These are phyloP conservation scores for Blastocystis sp. DNA, from an alignment of 352 stramenopile species.

Conservation along the genomic window DNA sequence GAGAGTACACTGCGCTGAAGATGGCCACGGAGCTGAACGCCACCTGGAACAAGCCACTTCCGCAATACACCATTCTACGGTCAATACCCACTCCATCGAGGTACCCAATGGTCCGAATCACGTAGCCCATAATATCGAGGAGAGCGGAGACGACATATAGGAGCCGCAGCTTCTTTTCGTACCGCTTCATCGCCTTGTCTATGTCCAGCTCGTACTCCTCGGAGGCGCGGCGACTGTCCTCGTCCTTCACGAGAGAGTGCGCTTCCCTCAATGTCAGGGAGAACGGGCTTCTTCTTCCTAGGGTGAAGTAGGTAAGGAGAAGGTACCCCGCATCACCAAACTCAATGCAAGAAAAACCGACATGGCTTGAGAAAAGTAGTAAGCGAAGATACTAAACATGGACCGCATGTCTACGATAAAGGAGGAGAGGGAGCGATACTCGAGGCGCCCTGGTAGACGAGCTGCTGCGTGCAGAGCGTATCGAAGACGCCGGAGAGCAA, in stretches of 20 bases:
- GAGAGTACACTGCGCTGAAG: constrained; percentile 31
- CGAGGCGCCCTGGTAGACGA: constrained; percentile 27
- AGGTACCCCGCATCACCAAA: neutral
- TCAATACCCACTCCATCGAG: neutral
- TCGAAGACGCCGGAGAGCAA: constrained; percentile 25
- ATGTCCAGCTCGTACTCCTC: neutral
- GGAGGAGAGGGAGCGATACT: neutral
- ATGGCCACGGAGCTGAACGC: constrained; percentile 53
- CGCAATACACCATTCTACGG: constrained; percentile 37
- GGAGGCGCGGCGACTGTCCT: neutral
- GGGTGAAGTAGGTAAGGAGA: neutral
- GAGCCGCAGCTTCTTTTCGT: neutral
- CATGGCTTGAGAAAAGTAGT: constrained; percentile 27
- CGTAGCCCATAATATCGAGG: constrained; percentile 17
- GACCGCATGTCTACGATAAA: constrained; percentile 45
- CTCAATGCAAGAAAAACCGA: constrained; percentile 17
- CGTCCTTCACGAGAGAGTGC: neutral
- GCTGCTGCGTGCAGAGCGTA: constrained; percentile 36
- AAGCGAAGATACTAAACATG: constrained; percentile 54
- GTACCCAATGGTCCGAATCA: constrained; percentile 51
- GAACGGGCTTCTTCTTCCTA: neutral
- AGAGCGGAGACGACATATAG: constrained; percentile 4
- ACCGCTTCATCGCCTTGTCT: neutral
- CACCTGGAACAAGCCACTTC: constrained; percentile 43
- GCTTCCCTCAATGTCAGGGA: neutral